These are phyloP conservation scores for Asterophora lycoperdoides DNA, from an alignment of 768 basidiomycete genomes.

Conservation along the genomic window DNA sequence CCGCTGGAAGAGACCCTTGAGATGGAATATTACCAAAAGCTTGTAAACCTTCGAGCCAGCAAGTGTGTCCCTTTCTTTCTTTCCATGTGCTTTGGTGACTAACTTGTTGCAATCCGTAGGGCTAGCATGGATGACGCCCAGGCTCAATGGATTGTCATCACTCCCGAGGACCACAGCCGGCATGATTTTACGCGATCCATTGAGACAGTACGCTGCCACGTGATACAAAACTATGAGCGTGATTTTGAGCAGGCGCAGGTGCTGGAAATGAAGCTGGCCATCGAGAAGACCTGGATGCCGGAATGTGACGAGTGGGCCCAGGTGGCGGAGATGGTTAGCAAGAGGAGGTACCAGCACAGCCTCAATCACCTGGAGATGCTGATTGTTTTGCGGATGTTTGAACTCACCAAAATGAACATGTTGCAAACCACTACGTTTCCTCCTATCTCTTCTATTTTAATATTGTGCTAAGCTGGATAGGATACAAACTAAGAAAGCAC, in stretches of 20 bases:
- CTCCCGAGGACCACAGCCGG: background rate
- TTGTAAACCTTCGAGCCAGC: background rate
- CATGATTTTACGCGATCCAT: background rate
- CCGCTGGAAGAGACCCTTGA: conserved; percentile 2
- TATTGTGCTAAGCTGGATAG: conserved; percentile 1
- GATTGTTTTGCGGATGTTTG: conserved; percentile 20
- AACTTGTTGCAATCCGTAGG: background rate
- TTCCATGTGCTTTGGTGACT: too few relatives aligned
- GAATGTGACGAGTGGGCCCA: conserved; percentile 5
- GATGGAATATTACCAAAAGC: too few relatives aligned
- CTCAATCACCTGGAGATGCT: conserved; percentile 21
- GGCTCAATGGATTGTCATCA: background rate
- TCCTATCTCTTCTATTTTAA: background rate
- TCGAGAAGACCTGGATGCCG: conserved; percentile 12
- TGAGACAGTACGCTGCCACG: background rate
- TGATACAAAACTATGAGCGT: background rate
- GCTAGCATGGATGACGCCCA: background rate
- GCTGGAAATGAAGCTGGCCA: conserved; percentile 12
- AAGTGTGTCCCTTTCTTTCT: background rate
- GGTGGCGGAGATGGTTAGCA: background rate
- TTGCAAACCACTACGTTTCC: conserved; percentile 22
- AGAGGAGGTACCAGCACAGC: conserved; percentile 10
- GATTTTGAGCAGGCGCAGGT: conserved; percentile 2
- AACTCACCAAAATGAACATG: conserved; percentile 24
- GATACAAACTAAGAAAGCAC: conserved; percentile 13